Base-by-base conservation (phyloP, 1,284 basidiomycete species). In the Stereum hirsutum region DNA sequence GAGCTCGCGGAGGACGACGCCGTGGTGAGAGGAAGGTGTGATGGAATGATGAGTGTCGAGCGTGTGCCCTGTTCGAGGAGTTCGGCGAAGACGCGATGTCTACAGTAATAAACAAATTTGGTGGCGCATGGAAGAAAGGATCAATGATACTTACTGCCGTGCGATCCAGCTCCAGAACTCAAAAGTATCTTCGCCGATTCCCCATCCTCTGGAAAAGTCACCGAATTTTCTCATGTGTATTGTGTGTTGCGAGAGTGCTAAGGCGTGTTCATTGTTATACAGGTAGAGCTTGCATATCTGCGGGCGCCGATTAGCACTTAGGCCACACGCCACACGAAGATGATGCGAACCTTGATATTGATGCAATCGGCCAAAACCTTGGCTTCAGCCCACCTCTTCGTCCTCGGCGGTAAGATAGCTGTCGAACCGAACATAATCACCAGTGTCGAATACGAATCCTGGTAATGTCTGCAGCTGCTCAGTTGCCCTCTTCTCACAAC, bases 121-220 rank as follows among this genome's bases (percentile, higher is more conserved):
- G 44, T n/a, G 32, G 34, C 39, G 12, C 41, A 37, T 17, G 24
- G 42, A 25, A 47, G 24, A 42, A 27, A n/a, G 27, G n/a, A 8
- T 25, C 15, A 28, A 23, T 2, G 20, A 15, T 10, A 72, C 84
- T 49, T 52, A 91, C 87, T 97, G 92, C 56, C 93, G 74, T 6
- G 89, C 86, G 41, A 93, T 72, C 95, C 94, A 99, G 52, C 85
- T 88, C 95, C 95, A 98, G 57, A 83, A 98, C 60, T 98, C 96
- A 53, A 89, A 96, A 0, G 90, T 96, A 54, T 92, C 87, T 54
- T 93, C 89, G n/a, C 93, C 93, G 43, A 98, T 97, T 3, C 90
- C 91, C 95, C 95, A 98, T 0, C 88, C 86, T 6, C 87, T 72
- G 7, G 89, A 92, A 45, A 98, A 78, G 51, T 94, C 90, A 5